A percentile compares a stretch with the other conserved stretches of the same genome.
Conservation (phyloP, 768 basidiomycete genomes). For the Lepiota venenata region DNA sequence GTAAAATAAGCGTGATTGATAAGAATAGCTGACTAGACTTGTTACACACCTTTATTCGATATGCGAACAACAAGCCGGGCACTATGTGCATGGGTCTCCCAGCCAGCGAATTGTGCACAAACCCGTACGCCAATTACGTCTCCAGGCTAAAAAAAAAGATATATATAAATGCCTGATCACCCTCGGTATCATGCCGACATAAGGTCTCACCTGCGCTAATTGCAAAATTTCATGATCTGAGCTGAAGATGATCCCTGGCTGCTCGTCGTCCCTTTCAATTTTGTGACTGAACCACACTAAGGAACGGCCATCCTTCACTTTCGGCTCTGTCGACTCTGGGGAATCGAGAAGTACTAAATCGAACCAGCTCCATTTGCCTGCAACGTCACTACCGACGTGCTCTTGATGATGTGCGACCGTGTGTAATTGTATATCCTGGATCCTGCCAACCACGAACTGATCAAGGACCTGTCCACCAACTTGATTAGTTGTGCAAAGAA, state of each 20-base stretch:
- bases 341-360: slow-evolving; percentile 27
- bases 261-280: slow-evolving; percentile 15
- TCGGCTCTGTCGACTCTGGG: slow-evolving; percentile 18
- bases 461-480: slow-evolving; percentile 19
- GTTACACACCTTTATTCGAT: slow-evolving; percentile 19
- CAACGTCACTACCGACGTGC: slow-evolving; percentile 11
- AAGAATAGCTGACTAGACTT: too few species aligned
- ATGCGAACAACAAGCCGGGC: slow-evolving; percentile 25
- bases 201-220: slow-evolving; percentile 16
- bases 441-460: slow-evolving; percentile 17
- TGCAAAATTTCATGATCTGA: slow-evolving; percentile 18
- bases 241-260: slow-evolving; percentile 18
- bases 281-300: slow-evolving; percentile 28
- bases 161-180: neutral
- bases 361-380: slow-evolving; percentile 30
- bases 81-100: slow-evolving; percentile 25
- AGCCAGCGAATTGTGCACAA: slow-evolving; percentile 26
- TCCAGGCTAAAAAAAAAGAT: slow-evolving; percentile 19
- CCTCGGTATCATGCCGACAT: neutral
- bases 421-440: slow-evolving; percentile 25
- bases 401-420: slow-evolving; percentile 24
- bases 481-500: too few species aligned
- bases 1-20: too few species aligned
- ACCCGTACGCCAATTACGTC: slow-evolving; percentile 29
- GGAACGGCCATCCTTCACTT: slow-evolving; percentile 21